phyloP scores from a whole-genome alignment of 2,329 filamentous ascomycete genomes.

The Graphilbum sp. region DNA sequence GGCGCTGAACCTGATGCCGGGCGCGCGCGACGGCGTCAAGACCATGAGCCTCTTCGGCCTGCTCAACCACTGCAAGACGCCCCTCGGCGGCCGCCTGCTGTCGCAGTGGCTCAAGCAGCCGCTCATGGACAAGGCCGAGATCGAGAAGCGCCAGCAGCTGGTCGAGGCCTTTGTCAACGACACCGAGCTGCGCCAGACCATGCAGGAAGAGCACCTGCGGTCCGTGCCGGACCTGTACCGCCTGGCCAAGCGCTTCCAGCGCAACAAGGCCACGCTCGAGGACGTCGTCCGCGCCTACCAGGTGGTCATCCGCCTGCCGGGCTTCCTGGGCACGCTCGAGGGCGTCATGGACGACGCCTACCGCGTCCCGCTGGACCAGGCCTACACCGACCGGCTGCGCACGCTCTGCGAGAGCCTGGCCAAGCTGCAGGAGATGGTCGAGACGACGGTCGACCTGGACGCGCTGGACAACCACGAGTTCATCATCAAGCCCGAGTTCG shows the following conservation, averaged over 20 bases:
- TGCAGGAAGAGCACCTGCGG: conserved; percentile 90
- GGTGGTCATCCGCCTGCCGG: conserved; percentile 79
- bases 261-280: conserved; percentile 77
- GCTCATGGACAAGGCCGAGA: conserved; percentile 72
- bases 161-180: conserved; percentile 91
- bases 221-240: conserved; percentile 90
- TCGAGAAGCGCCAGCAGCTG: conserved; percentile 79
- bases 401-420: conserved; percentile 62
- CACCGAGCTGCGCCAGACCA: conserved; percentile 81
- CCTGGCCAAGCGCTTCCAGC: conserved; percentile 86
- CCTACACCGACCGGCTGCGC: conserved; percentile 73
- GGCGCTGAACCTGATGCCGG: conserved; percentile 93
- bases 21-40: conserved; percentile 85
- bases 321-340: conserved; percentile 77
- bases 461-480: conserved; percentile 95
- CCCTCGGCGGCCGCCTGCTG: conserved; percentile 73
- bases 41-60: conserved; percentile 93
- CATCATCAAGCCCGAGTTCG: conserved; percentile 97
- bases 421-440: conserved; percentile 93
- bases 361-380: conserved; percentile 66
- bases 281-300: conserved; percentile 94
- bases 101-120: conserved; percentile 98
- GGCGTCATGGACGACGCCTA: conserved; percentile 93
- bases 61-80: conserved; percentile 94
- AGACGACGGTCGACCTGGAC: conserved; percentile 91